A percentile compares a stretch with the other conserved stretches of the same genome.
These are phyloP conservation scores for Pichia sp. DNA, from an alignment of 1,139 yeast genomes.

Conservation along the genomic window DNA sequence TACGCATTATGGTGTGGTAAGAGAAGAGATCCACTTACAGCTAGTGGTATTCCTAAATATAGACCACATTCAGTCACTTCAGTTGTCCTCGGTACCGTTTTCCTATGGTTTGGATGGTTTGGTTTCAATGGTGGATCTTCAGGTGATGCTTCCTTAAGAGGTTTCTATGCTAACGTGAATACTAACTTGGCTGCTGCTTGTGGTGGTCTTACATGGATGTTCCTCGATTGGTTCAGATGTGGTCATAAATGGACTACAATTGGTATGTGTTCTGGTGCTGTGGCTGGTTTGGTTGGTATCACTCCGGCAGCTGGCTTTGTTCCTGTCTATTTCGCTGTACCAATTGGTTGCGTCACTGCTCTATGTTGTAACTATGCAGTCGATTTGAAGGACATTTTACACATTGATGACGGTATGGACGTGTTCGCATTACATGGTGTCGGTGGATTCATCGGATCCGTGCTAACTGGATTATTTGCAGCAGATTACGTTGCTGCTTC, in stretches of 20 bases:
- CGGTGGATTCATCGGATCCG: constrained; percentile 83
- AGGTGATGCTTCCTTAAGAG: constrained; percentile 84
- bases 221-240: constrained; percentile 80
- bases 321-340: constrained; percentile 80
- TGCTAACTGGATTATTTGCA: constrained; percentile 86
- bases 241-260: constrained; percentile 94
- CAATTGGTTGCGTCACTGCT: constrained; percentile 78
- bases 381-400: constrained; percentile 63
- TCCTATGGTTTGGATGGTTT: constrained; percentile 98
- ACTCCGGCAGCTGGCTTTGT: constrained; percentile 98
- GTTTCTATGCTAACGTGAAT: constrained; percentile 89
- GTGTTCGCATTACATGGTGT: constrained; percentile 92
- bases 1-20: constrained; percentile 88
- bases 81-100: constrained; percentile 87
- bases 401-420: constrained; percentile 93
- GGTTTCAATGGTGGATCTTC: constrained; percentile 98
- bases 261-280: constrained; percentile 88
- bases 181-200: constrained; percentile 88
- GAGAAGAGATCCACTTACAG: constrained; percentile 76
- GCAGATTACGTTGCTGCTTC: constrained; percentile 86
- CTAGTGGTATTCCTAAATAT: constrained; percentile 70
- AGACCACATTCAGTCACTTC: constrained; percentile 88
- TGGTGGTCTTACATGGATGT: constrained; percentile 93
- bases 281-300: constrained; percentile 91
- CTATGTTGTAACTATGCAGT: constrained; percentile 77